phyloP scores from a whole-genome alignment of 2,329 filamentous ascomycete genomes.

The Colletotrichum nymphaeae region DNA sequence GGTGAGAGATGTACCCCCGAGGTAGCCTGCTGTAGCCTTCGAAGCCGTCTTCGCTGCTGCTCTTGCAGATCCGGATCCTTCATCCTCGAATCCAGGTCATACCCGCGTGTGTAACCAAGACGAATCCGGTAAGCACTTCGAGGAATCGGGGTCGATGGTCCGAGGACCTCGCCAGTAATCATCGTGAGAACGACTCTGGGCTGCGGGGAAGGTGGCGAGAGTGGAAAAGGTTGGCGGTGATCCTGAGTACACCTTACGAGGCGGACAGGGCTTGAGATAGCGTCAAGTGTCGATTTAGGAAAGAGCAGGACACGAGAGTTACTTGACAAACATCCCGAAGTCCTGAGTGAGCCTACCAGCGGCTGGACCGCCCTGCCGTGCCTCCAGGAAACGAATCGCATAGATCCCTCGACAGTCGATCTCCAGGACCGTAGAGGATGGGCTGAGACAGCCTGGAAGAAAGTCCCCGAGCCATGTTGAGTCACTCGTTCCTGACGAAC shows the following conservation, averaged over 20 bases:
- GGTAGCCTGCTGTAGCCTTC: slow-evolving; percentile 11
- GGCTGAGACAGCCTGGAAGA: background rate
- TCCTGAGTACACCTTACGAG: slow-evolving; percentile 7
- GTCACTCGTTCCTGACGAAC: background rate
- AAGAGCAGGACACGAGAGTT: slow-evolving; percentile 22
- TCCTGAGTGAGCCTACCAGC: background rate
- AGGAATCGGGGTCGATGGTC: background rate
- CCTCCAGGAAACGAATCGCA: slow-evolving; percentile 9
- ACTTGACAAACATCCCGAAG: slow-evolving; percentile 18
- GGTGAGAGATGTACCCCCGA: background rate
- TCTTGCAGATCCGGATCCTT: slow-evolving; percentile 12
- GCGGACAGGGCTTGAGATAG: slow-evolving; percentile 11
- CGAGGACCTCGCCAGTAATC: slow-evolving; percentile 24
- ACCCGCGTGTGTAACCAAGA: background rate
- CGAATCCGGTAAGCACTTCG: slow-evolving; percentile 17
- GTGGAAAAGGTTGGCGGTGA: slow-evolving; percentile 23
- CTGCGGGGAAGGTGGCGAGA: slow-evolving; percentile 34
- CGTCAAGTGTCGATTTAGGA: slow-evolving; percentile 19
- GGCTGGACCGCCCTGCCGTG: background rate
- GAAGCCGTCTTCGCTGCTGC: background rate
- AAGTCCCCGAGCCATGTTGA: background rate
- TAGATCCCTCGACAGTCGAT: slow-evolving; percentile 19
- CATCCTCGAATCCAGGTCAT: slow-evolving; percentile 21
- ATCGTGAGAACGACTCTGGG: slow-evolving; percentile 21
- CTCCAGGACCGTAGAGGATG: slow-evolving; percentile 5